Evolutionary conservation across 2,329 filamentous ascomycete genomes (phyloP).

Genomic region (Helicocarpus griseus): DNA sequence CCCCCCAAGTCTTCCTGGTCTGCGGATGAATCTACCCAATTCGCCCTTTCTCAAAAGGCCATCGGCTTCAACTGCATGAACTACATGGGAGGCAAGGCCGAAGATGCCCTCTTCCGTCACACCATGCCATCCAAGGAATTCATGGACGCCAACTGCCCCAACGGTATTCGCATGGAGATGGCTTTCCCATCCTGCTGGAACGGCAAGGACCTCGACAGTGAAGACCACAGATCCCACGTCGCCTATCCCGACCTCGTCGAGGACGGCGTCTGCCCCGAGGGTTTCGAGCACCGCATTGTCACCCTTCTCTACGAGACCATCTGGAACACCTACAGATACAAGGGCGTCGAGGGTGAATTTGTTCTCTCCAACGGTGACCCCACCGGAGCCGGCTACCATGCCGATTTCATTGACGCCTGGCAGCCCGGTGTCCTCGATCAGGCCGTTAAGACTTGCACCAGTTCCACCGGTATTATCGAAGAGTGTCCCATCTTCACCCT

Average conservation of each 20-base stretch:
- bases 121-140: constrained; percentile 69
- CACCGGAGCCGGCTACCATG: constrained; percentile 65
- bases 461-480: constrained; percentile 54
- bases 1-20: constrained; percentile 63
- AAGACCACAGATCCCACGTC: constrained; percentile 55
- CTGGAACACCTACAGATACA: constrained; percentile 62
- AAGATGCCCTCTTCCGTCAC: constrained; percentile 72
- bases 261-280: constrained; percentile 63
- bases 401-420: constrained; percentile 75
- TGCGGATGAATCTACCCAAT: constrained; percentile 56
- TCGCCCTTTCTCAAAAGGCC: constrained; percentile 65
- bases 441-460: constrained; percentile 68
- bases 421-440: constrained; percentile 56
- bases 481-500: constrained; percentile 71
- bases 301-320: constrained; percentile 81
- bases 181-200: constrained; percentile 91
- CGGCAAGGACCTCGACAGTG: constrained; percentile 49
- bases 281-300: constrained; percentile 57
- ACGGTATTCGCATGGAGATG: constrained; percentile 73
- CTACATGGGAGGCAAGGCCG: constrained; percentile 53
- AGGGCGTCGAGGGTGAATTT: constrained; percentile 56
- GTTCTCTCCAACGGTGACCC: constrained; percentile 69
- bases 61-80: constrained; percentile 93
- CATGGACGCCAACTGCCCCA: constrained; percentile 69
- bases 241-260: constrained; percentile 71